Evolutionary conservation across 495 filamentous ascomycete species (phyloP), one percentile per base, ranked within the genome.

Genomic region (Podospora australis): DNA sequence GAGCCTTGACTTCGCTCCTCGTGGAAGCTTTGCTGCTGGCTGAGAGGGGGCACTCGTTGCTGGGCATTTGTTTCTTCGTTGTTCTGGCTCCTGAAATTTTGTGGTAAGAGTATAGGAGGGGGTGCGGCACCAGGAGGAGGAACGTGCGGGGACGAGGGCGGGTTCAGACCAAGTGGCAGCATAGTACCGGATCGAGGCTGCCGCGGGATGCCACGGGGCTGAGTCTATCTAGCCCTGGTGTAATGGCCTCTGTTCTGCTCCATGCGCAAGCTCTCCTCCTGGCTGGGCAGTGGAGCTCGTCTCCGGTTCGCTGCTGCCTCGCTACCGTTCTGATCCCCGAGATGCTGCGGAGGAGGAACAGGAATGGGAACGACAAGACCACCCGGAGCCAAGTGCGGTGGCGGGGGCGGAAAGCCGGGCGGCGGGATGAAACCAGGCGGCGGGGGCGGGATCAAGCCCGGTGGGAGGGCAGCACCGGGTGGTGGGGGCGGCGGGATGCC

Each of bases 211-310:
- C 26, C 26, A 13, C 6, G 16, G 21, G 24, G 16, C 23, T 30
- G 21, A 2, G 20, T 21, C 55, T 72, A 78, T 55, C 77, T 67
- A 11, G 70, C 64, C 47, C 71, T 60, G 42, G 76, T 79, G 58
- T 79, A 87, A 52, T 81, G 75, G 13, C 82, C 82, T 49, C 70
- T 75, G 56, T 72, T 74, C 71, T 88, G 84, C 63, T 89, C 84
- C 72, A 84, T 79, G 53, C 79, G 74, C 60, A 90, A 60, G 59
- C 85, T 89, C 58, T 91, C 88, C 58, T 88, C 79, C 64, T 91
- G 87, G 61, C 87, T 90, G 7, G 87, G 87, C 44, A 90, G 64
- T 25, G 86, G 86, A 5, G 73, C 83, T 46, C 84, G 65, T 62
- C 75, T 73, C 39, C 79, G 68, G 20, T 44, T n/a, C n/a, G n/a